Conservation (phyloP, 2,329 filamentous ascomycete species). For the Trichoderma atrobrunneum region DNA sequence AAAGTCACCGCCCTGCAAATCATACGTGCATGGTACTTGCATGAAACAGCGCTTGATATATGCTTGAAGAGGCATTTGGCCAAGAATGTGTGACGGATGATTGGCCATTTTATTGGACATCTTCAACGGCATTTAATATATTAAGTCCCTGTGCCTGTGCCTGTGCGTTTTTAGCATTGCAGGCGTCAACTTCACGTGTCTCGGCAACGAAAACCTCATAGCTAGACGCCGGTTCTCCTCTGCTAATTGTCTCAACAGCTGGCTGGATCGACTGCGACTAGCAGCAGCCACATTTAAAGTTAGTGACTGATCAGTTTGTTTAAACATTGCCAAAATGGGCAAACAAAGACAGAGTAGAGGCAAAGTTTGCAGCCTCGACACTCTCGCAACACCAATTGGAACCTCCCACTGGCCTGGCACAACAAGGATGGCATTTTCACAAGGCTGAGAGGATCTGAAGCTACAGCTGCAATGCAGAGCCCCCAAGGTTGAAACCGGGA, state of each 20-base stretch:
- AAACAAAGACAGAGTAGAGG: not conserved
- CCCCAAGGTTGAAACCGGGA: not conserved
- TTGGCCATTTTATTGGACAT: not conserved
- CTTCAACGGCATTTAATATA: not conserved
- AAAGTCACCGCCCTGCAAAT: conserved; percentile 13
- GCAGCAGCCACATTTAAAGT: not conserved
- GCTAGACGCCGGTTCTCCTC: not conserved
- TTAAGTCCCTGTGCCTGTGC: not conserved
- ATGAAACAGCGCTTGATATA: not conserved
- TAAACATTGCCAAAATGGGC: not conserved
- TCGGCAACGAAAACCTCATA: not conserved
- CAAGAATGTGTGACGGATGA: not conserved
- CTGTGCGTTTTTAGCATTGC: not conserved
- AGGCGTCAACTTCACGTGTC: not conserved
- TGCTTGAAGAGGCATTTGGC: not conserved
- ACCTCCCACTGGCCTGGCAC: not conserved
- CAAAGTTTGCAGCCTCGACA: conserved; percentile 1
- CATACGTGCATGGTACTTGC: conserved; percentile 5
- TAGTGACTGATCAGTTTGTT: not conserved
- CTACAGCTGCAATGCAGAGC: not conserved
- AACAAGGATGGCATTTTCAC: not conserved
- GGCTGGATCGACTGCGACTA: not conserved
- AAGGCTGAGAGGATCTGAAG: not conserved
- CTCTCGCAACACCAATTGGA: not conserved
- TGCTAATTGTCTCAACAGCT: not conserved